A percentile compares a stretch with the other conserved stretches of the same genome.
phyloP scores from a whole-genome alignment of 495 filamentous ascomycete genomes.

The Aspergillus nidulans region DNA sequence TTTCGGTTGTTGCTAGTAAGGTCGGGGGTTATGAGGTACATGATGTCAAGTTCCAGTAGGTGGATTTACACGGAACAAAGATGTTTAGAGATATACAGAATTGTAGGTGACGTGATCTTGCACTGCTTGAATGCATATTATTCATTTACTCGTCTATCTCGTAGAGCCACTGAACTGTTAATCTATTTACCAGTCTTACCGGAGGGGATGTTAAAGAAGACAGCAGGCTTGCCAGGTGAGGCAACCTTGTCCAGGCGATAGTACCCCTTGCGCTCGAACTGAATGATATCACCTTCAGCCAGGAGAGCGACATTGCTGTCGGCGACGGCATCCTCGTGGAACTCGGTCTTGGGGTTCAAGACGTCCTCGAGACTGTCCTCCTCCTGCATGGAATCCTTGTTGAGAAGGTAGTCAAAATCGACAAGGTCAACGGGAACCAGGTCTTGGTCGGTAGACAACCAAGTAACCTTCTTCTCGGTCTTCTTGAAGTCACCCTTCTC shows the following conservation, averaged over 20 bases:
- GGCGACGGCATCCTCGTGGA: conserved; percentile 67
- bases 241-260: conserved; percentile 69
- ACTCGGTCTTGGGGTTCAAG: conserved; percentile 70
- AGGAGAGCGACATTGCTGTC: conserved; percentile 75
- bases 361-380: conserved; percentile 80
- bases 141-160: background rate
- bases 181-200: conserved; percentile 50
- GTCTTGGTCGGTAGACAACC: conserved; percentile 73
- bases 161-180: background rate
- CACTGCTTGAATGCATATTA: background rate
- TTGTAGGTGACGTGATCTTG: background rate
- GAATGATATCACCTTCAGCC: conserved; percentile 80
- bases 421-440: conserved; percentile 78
- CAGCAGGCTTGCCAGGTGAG: conserved; percentile 57
- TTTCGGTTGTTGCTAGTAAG: background rate
- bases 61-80: background rate
- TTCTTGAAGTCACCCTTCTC: conserved; percentile 85
- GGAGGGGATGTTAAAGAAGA: conserved; percentile 76
- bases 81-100: background rate
- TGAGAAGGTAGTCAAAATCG: conserved; percentile 89
- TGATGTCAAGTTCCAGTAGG: conserved; percentile 1
- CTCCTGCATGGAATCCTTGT: conserved; percentile 81
- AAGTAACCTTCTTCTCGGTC: conserved; percentile 94
- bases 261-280: conserved; percentile 91
- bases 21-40: background rate